Evolutionary conservation across 805 yeast genomes (phyloP).

Genomic region (Vanderwaltozyma verrucispora): DNA sequence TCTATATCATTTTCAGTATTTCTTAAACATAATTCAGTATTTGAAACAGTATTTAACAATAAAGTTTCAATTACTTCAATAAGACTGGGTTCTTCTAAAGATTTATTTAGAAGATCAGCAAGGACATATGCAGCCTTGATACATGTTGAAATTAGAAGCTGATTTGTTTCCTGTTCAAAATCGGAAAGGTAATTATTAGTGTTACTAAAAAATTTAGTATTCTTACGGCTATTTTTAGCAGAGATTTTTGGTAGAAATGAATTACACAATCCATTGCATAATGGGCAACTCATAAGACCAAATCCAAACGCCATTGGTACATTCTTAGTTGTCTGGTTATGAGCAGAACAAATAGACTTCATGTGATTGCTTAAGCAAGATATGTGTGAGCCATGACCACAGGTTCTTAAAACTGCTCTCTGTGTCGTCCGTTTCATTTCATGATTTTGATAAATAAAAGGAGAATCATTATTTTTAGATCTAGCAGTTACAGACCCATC

Average conservation of each 20-base stretch:
- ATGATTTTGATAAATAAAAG: neutral
- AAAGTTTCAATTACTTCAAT: slow-evolving; percentile 22
- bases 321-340: slow-evolving; percentile 70
- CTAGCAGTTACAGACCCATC: neutral
- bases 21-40: slow-evolving; percentile 55
- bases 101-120: slow-evolving; percentile 6
- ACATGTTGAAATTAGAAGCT: slow-evolving; percentile 7
- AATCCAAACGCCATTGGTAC: slow-evolving; percentile 63
- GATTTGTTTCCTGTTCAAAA: neutral
- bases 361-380: slow-evolving; percentile 61
- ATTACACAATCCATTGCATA: slow-evolving; percentile 81
- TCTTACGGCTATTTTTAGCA: neutral
- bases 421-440: slow-evolving; percentile 33
- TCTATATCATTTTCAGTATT: slow-evolving; percentile 23
- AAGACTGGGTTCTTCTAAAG: slow-evolving; percentile 7
- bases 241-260: slow-evolving; percentile 58
- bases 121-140: slow-evolving; percentile 16
- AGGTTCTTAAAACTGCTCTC: slow-evolving; percentile 35
- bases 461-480: neutral
- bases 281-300: slow-evolving; percentile 77
- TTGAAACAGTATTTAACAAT: slow-evolving; percentile 48
- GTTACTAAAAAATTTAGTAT: neutral
- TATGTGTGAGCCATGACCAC: slow-evolving; percentile 93
- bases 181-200: neutral
- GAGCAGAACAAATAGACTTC: slow-evolving; percentile 42